Conservation (phyloP, 2,329 filamentous ascomycete species). For the Cordyceps fumosorosea region DNA sequence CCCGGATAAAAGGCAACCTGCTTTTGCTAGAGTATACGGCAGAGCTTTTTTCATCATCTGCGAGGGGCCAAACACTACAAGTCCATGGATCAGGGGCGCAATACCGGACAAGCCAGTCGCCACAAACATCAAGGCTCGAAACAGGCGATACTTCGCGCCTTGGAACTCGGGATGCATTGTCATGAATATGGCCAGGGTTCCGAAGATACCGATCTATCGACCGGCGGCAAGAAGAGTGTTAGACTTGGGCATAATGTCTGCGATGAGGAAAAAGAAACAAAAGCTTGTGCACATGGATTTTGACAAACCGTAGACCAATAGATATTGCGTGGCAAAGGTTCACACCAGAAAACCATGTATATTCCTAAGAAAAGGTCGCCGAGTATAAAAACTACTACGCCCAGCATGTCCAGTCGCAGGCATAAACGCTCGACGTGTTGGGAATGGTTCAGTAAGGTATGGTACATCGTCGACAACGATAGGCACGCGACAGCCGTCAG, state of each 20-base stretch:
- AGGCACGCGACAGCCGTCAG: constrained; percentile 17
- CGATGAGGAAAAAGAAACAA: too few relatives aligned
- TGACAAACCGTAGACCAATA: not conserved
- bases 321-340: constrained; percentile 15
- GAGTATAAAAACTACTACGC: constrained; percentile 19
- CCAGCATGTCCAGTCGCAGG: constrained; percentile 19
- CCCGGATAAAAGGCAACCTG: not conserved
- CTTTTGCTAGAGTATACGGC: not conserved
- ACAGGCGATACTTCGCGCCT: not conserved
- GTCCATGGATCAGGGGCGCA: not conserved
- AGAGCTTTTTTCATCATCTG: not conserved
- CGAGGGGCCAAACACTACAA: not conserved
- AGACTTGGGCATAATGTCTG: too few relatives aligned
- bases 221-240: too few relatives aligned
- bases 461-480: constrained; percentile 18
- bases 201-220: too few relatives aligned
- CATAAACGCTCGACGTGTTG: constrained; percentile 17
- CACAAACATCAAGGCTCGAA: not conserved
- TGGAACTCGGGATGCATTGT: too few relatives aligned
- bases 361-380: constrained; percentile 20
- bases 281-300: too few relatives aligned
- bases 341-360: constrained; percentile 24
- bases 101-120: not conserved
- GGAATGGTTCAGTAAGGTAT: constrained; percentile 21
- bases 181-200: too few relatives aligned